Evolutionary conservation across 441 rosid species (phyloP).

Genomic region (Aleurites moluccanus): DNA sequence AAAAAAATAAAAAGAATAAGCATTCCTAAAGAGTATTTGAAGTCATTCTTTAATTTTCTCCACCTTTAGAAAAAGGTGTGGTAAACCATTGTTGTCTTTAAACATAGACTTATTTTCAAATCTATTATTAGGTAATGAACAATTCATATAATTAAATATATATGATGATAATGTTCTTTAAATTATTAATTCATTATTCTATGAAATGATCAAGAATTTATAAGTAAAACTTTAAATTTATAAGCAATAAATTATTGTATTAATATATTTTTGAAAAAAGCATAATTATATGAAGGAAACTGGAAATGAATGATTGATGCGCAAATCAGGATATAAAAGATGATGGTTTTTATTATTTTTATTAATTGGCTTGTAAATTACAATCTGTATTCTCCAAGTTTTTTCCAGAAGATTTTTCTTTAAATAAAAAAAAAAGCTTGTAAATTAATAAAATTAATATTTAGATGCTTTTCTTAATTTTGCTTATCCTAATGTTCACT

Average conservation of each 20-base stretch:
- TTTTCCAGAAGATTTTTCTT: no score
- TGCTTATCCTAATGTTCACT: constrained; percentile 19
- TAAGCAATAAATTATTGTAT: no score
- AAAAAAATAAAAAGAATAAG: not conserved
- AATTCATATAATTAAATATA: not conserved
- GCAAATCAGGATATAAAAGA: not conserved
- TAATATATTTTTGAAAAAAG: no score
- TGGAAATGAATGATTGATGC: no score
- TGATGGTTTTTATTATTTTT: not conserved
- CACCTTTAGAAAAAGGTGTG: constrained; percentile 13
- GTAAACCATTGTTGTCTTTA: constrained; percentile 3
- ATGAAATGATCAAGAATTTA: not conserved
- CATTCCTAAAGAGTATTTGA: constrained; percentile 6
- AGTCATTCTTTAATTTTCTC: constrained; percentile 8
- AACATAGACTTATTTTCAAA: constrained; percentile 1
- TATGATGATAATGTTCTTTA: not conserved
- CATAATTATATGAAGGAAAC: not conserved
- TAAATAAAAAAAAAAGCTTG: no score
- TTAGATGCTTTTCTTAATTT: constrained; percentile 2
- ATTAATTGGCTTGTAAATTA: constrained; percentile 14
- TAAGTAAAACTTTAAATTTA: no score
- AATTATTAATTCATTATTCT: not conserved
- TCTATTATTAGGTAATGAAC: not conserved
- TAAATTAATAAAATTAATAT: no score
- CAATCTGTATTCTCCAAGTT: no score